Evolutionary conservation across 2,329 filamentous ascomycete species (phyloP), one percentile per base, ranked within the genome.

Genomic region (Zarea fungicola): DNA sequence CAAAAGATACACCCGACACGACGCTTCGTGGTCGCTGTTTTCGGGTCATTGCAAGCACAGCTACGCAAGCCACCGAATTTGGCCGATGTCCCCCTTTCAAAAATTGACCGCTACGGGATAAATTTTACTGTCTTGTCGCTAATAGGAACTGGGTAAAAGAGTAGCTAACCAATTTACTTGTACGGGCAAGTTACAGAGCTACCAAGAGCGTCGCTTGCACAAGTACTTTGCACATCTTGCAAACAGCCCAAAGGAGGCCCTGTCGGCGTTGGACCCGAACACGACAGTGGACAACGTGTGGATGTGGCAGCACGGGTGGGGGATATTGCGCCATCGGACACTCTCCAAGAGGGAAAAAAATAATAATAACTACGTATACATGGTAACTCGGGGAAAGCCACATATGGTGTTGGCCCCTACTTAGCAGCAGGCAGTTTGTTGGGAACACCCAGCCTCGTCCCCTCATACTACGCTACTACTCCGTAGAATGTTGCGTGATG

Each of bases 261-360:
- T 31, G 31, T 29, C 26, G 25, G 19, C 18, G 23, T 16, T 36
- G 36, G 28, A 18, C 4, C 34, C 37, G 29, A 32, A 40, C 44
- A 47, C 44, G 43, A 47, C 18, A 11, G 18, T n/a, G n/a, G n/a
- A n/a, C n/a, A n/a, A n/a, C n/a, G n/a, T n/a, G 46, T 35, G 46
- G 37, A 42, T 48, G 37, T 36, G 22, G 44, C 44, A 41, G 43
- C 28, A 46, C 23, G 18, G 25, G 45, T 23, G 45, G 45, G 36
- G 28, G 29, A 41, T 40, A 48, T 48, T 48, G 46, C 46, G 46
- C 46, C 37, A 48, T 48, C 46, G 37, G 46, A 37, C 29, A 32
- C 29, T 14, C 13, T n/a, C 13, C 13, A 32, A 32, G 29, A 18
- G 32, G 32, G n/a, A 39, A 10, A 16, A 26, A 46, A 29, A 36